These are phyloP conservation scores for Cryomyces antarcticus DNA, from an alignment of 495 filamentous ascomycete species.

Conservation along the genomic window DNA sequence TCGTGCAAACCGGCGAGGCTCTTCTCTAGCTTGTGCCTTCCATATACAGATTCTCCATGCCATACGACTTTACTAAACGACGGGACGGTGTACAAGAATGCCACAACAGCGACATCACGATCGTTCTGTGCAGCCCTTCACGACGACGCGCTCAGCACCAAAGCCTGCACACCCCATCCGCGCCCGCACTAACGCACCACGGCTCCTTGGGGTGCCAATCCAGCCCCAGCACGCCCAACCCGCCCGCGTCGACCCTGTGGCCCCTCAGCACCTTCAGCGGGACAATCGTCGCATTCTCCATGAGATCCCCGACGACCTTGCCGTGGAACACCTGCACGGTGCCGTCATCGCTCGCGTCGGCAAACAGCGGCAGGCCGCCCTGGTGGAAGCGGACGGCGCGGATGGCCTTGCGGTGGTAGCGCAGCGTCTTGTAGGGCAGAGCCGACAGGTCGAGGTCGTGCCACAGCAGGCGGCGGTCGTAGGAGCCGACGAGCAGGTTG, in stretches of 20 bases:
- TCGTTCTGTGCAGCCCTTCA: too few species aligned
- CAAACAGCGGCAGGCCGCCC: conserved; percentile 70
- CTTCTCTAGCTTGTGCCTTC: too few species aligned
- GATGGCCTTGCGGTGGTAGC: conserved; percentile 84
- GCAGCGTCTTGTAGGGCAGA: conserved; percentile 82
- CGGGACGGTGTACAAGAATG: too few species aligned
- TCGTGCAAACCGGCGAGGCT: too few species aligned
- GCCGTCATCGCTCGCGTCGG: conserved; percentile 84
- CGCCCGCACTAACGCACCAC: conserved; percentile 84
- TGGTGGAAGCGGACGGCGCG: conserved; percentile 71
- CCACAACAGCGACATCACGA: too few species aligned
- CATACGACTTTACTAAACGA: too few species aligned
- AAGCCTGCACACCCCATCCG: conserved; percentile 72
- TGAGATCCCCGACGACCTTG: conserved; percentile 76
- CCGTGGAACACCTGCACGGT: conserved; percentile 91
- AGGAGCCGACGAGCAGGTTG: conserved; percentile 82
- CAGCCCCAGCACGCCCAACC: conserved; percentile 77
- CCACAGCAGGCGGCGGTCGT: conserved; percentile 88
- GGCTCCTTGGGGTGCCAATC: conserved; percentile 88
- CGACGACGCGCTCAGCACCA: conserved; percentile 30
- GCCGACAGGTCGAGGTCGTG: conserved; percentile 86
- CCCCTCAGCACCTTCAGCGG: conserved; percentile 86
- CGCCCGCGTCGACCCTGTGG: conserved; percentile 48
- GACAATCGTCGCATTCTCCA: conserved; percentile 91
- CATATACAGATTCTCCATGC: too few species aligned